Base-by-base conservation (phyloP, 306 rosid species). In the Albizia julibrissin region DNA sequence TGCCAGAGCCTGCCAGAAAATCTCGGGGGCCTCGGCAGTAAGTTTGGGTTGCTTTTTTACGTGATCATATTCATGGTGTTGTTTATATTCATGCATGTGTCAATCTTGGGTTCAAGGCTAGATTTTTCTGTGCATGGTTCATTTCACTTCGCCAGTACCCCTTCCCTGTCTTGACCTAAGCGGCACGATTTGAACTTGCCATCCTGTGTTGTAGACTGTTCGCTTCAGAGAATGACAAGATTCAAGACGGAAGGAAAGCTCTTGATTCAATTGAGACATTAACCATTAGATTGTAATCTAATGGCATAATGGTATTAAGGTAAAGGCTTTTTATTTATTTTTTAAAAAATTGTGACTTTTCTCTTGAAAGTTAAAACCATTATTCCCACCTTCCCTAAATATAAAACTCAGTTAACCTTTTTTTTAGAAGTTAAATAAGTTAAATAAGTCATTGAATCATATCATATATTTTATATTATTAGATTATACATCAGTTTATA, bases 1-100 rank as follows among this genome's bases (percentile, higher is more conserved):
- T 52, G 58, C 69, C 80, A 80, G 27, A 80, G 76, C 27, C 85
- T 69, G 16, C n/a, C 54, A 67, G 85, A 31, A 84, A 74, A 69
- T 71, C 58, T 8, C 46, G 80, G 83, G 80, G 85, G 78, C 56
- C 65, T 27, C 19, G 34, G 76, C 39, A 13, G 76, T 65, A 69
- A 54, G 66, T 39, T 79, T 68, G 65, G 80, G 82, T 64, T 81
- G 75, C 33, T 15, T 79, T 15, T 15, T 79, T n/a, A 24, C 69
- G 24, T 54, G 49, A 37, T 58, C 39, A 75, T 75, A 75, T 56
- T 39, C 52, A n/a, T 31, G 50, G 69, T 75, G 50, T 10, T 74
- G 61, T 74, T 74, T 74, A 50, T 10, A 52, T 34, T 39, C 14
- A 75, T 75, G 69, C 69, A 13, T 4, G 21, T n/a, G 49, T 33